A percentile compares a stretch with the other conserved stretches of the same genome.
Evolutionary conservation across 805 yeast genomes (phyloP).

Genomic region (Yamadazyma akitaensis): DNA sequence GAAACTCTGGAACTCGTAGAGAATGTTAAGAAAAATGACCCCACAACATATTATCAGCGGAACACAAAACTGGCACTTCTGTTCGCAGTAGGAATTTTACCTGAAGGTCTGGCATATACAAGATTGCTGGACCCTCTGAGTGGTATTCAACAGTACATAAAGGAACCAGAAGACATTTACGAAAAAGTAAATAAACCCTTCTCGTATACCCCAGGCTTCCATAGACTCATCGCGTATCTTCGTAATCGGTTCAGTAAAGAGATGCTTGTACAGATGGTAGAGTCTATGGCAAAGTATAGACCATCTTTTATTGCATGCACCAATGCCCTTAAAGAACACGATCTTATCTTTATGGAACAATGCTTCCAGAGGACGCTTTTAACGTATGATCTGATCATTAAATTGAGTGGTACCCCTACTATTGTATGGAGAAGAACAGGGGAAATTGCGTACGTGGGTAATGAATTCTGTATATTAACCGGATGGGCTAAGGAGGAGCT

Average conservation of each 20-base stretch:
- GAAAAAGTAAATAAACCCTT: conserved; percentile 72
- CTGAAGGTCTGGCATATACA: conserved; percentile 30
- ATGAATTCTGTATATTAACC: conserved; percentile 84
- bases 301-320: conserved; percentile 94
- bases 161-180: conserved; percentile 78
- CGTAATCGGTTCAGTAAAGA: conserved; percentile 64
- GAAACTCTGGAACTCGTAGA: conserved; percentile 51
- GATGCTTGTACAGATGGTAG: conserved; percentile 77
- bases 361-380: conserved; percentile 89
- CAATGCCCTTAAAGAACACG: conserved; percentile 83
- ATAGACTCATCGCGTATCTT: conserved; percentile 71
- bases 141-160: conserved; percentile 24
- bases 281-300: conserved; percentile 82
- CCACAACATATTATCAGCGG: conserved; percentile 35
- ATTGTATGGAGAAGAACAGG: conserved; percentile 95
- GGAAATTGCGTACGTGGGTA: conserved; percentile 92
- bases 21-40: conserved; percentile 36
- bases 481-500: conserved; percentile 83
- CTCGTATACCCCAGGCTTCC: conserved; percentile 88
- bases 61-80: conserved; percentile 43
- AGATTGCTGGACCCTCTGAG: conserved; percentile 15
- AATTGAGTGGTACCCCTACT: conserved; percentile 88
- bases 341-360: conserved; percentile 91
- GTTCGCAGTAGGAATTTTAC: conserved; percentile 44
- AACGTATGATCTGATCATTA: conserved; percentile 83